Conservation (phyloP, 164 flowering plant genomes). For the Euptelea pleiosperma region DNA sequence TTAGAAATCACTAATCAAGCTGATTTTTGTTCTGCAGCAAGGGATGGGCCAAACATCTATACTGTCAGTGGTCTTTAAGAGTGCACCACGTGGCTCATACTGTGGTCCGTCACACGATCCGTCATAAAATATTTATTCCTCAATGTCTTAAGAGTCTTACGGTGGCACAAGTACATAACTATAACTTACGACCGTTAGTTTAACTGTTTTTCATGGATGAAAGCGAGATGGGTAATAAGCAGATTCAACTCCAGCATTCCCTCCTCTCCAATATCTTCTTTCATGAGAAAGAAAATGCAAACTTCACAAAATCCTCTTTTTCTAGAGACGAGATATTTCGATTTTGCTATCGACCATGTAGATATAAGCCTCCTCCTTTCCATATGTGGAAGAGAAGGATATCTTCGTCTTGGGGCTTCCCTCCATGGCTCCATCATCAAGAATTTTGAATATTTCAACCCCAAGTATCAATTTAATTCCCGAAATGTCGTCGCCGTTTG, state of each 20-base stretch:
- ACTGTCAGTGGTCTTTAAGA: too few relatives aligned
- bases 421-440: constrained; percentile 70
- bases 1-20: too few relatives aligned
- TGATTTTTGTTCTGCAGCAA: too few relatives aligned
- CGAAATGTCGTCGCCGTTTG: constrained; percentile 39
- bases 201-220: constrained; percentile 46
- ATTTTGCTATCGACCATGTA: constrained; percentile 24
- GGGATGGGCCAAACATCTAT: too few relatives aligned
- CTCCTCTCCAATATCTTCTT: constrained; percentile 17
- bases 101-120: too few relatives aligned
- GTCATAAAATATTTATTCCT: too few relatives aligned
- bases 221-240: constrained; percentile 40
- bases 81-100: too few relatives aligned
- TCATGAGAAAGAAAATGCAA: constrained; percentile 6
- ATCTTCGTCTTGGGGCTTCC: constrained; percentile 53
- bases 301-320: constrained; percentile 14
- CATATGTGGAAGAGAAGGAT: constrained; percentile 46
- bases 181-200: too few relatives aligned
- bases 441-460: constrained; percentile 17
- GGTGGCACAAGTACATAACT: too few relatives aligned
- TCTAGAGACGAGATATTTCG: constrained; percentile 6
- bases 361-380: constrained; percentile 44
- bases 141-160: too few relatives aligned
- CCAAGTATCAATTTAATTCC: background rate
- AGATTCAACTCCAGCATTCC: constrained; percentile 27